phyloP scores from a whole-genome alignment of 768 basidiomycete species.

The Lactifluus hygrophoroides region DNA sequence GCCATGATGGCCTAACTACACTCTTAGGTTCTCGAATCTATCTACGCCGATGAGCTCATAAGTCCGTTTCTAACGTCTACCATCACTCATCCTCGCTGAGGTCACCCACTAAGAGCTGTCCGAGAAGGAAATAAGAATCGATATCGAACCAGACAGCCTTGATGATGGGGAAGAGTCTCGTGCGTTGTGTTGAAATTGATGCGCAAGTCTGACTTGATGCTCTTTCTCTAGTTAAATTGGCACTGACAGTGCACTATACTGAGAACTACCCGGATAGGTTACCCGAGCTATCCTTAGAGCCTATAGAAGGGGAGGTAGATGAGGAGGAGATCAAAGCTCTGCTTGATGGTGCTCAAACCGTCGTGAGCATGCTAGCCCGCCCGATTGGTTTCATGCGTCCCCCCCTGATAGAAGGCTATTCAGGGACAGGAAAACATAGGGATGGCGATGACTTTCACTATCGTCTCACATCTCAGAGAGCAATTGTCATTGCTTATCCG shows the following conservation, averaged over 20 bases:
- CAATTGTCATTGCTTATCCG: conserved; percentile 57
- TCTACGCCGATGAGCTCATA: conserved; percentile 89
- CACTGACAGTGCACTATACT: conserved; percentile 67
- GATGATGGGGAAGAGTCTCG: conserved; percentile 52
- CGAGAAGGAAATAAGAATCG: conserved; percentile 72
- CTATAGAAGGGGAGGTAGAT: conserved; percentile 51
- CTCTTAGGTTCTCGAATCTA: conserved; percentile 80
- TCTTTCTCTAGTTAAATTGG: conserved; percentile 52
- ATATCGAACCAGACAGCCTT: conserved; percentile 79
- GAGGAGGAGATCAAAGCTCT: conserved; percentile 48
- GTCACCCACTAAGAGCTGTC: conserved; percentile 64
- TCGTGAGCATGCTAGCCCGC: conserved; percentile 35
- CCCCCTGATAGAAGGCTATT: neutral
- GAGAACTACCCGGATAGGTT: conserved; percentile 78
- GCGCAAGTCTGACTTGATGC: neutral
- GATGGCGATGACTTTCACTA: conserved; percentile 97
- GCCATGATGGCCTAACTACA: neutral
- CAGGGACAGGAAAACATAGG: conserved; percentile 82
- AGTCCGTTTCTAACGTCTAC: conserved; percentile 48
- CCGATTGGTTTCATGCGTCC: neutral
- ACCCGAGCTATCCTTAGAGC: conserved; percentile 62
- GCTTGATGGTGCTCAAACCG: conserved; percentile 45
- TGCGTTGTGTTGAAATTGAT: conserved; percentile 27
- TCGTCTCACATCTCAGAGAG: conserved; percentile 81
- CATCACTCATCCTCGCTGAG: conserved; percentile 36